Percentiles rank a stretch among this genome's conserved stretches.
These are phyloP conservation scores for Salix exigua DNA, from an alignment of 345 rosid genomes.

Conservation along the genomic window DNA sequence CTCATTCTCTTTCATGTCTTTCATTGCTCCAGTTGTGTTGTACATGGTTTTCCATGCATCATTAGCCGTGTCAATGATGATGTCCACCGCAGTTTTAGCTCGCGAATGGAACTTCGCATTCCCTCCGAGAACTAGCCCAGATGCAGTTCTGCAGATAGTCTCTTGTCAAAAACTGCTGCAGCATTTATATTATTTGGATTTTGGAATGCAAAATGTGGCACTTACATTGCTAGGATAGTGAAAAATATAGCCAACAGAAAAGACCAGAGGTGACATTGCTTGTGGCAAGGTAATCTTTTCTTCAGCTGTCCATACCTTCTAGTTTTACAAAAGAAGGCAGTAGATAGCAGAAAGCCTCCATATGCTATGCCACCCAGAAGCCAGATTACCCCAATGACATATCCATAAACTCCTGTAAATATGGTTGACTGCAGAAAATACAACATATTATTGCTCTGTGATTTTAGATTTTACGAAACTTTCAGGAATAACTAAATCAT, in stretches of 20 bases:
- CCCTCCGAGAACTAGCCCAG: constrained; percentile 60
- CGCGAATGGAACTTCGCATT: constrained; percentile 44
- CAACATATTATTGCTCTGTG: not conserved
- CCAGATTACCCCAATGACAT: constrained; percentile 47
- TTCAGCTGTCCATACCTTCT: constrained; percentile 29
- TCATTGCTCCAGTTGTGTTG: constrained; percentile 61
- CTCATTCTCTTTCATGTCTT: constrained; percentile 36
- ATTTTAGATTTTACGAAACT: no score
- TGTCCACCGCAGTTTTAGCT: constrained; percentile 43
- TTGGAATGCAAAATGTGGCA: not conserved
- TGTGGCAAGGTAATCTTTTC: constrained; percentile 21
- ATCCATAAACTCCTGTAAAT: constrained; percentile 60
- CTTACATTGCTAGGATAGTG: constrained; percentile 58
- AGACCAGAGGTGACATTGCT: constrained; percentile 39
- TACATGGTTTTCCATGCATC: constrained; percentile 47
- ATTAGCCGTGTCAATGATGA: constrained; percentile 54
- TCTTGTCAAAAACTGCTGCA: not conserved
- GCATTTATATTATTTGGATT: not conserved
- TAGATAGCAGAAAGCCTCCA: constrained; percentile 28
- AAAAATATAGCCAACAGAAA: constrained; percentile 35
- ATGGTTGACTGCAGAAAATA: constrained; percentile 45
- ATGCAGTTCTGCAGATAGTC: constrained; percentile 40
- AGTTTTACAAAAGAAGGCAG: constrained; percentile 20
- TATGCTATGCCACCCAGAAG: constrained; percentile 42
- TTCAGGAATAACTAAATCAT: no score